Evolutionary conservation across 768 basidiomycete genomes (phyloP), one percentile per base, ranked within the genome.

Genomic region (Hypholoma sublateritium): DNA sequence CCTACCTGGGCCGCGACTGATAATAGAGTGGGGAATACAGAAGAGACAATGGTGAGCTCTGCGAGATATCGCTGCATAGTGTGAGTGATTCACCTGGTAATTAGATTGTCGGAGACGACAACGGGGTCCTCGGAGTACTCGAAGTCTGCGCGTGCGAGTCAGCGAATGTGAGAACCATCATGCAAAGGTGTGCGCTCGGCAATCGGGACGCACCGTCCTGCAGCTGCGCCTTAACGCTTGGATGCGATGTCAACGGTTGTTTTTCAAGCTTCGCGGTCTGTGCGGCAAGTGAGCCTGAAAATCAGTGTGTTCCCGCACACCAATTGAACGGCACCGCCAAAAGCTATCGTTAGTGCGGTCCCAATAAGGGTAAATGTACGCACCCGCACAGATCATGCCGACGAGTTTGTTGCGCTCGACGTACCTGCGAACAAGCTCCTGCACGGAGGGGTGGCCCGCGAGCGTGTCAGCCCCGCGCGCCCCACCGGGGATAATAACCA

Each of bases 321-420:
- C 14, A 53, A 6, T 35, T 17, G 39, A 34, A 28, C 34, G 42
- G 32, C 24, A 54, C 44, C 35, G 22, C 32, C n/a, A 4, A 49
- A 19, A 32, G 24, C 28, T 28, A 17, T 21, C 21, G 28, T 43
- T 24, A 48, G 19, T n/a, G 14, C 9, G 14, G 14, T 28, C 2
- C 11, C 8, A 12, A 47, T 28, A 3, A 25, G 46, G 22, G 25
- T 1, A 14, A 4, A 28, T 47, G 14, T 47, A 68, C 78, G 34
- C 52, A 86, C 91, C 91, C 50, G 91, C 91, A 64, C 91, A 93
- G 45, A 93, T 91, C 91, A 93, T 91, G 1, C 85, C 91, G 22
- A 93, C 87, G 24, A 80, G 64, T 65, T 86, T 89, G 13, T 74
- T 77, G 22, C 72, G 60, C 21, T 76, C 67, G 44, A 89, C 66